Evolutionary conservation across 768 basidiomycete genomes (phyloP).

Genomic region (Naematelia encephala): DNA sequence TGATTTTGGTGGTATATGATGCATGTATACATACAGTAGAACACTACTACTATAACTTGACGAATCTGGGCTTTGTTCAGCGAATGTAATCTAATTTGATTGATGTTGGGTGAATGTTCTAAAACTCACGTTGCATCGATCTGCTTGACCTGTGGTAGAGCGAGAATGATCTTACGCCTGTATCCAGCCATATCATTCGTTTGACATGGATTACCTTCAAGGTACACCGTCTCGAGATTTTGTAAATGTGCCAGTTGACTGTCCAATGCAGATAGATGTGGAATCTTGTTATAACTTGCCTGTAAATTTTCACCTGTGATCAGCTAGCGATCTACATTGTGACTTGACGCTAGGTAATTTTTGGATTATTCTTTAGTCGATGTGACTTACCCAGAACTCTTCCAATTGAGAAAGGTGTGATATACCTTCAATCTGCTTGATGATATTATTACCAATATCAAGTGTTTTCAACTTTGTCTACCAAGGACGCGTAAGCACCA

Average conservation of each 20-base stretch:
- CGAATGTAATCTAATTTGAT: no score
- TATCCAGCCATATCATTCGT: conserved; percentile 70
- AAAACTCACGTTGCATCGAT: conserved; percentile 90
- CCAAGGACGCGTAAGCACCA: neutral
- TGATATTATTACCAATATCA: conserved; percentile 82
- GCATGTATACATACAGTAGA: no score
- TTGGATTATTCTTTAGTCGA: no score
- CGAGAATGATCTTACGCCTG: conserved; percentile 81
- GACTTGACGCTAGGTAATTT: neutral
- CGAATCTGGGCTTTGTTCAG: no score
- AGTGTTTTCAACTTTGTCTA: conserved; percentile 72
- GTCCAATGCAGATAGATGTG: conserved; percentile 66
- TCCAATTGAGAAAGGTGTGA: conserved; percentile 73
- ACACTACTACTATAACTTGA: conserved; percentile 7
- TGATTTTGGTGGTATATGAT: no score
- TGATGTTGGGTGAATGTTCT: no score
- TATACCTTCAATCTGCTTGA: conserved; percentile 73
- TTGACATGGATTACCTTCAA: conserved; percentile 94
- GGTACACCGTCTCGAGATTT: conserved; percentile 79
- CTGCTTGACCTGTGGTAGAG: conserved; percentile 82
- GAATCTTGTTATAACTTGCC: conserved; percentile 85
- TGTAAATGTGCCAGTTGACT: conserved; percentile 61
- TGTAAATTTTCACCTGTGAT: conserved; percentile 47
- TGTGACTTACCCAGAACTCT: conserved; percentile 79
- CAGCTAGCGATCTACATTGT: neutral